Base-by-base conservation (phyloP, 768 basidiomycete genomes). In the Tulasnella sp. region DNA sequence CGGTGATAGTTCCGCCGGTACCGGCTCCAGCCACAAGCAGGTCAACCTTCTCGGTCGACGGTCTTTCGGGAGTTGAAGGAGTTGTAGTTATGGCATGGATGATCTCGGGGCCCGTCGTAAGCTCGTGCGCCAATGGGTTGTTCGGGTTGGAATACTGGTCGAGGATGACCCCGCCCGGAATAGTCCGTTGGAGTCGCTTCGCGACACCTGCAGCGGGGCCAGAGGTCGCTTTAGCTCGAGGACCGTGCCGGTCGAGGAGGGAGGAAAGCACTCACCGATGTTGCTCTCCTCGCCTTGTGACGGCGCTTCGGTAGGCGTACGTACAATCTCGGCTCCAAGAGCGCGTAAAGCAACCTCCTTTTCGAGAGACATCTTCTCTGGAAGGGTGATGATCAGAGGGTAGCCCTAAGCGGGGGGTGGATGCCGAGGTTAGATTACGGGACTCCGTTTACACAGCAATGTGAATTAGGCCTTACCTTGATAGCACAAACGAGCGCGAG, bases 321-420 rank as follows among this genome's bases (percentile, higher is more conserved):
- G 93, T 76, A 99, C 87, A 74, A 99, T 95, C 83, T 95, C 92
- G 2, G 98, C 98, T 4, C 98, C 97, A 13, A 98, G 88, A 0
- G 95, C 95, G 55, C 94, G 91, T 39, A 99, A 87, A 32, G 94
- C 89, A 0, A 94, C 94, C 85, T 96, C 95, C 84, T 99, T 99
- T 85, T 99, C 97, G 89, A 90, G 84, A 5, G 94, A 95, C 97
- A 98, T 99, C 86, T 98, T 98, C 83, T 95, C 91, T 48, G 96
- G 96, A 84, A 98, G 86, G 80, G 91, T 92, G 84, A 95, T 95
- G 82, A 95, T 92, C 79, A 94, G 91, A 51, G 92, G 90, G 89
- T 95, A 95, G 86, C 93, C 93, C 94, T 94, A 91, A 37, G 73
- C 90, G 89, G 89, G 90, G 84, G 84, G n/a, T n/a, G n/a, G n/a